These are phyloP conservation scores for Fusarium verrucosum DNA, from an alignment of 2,329 filamentous ascomycete species.

Conservation along the genomic window DNA sequence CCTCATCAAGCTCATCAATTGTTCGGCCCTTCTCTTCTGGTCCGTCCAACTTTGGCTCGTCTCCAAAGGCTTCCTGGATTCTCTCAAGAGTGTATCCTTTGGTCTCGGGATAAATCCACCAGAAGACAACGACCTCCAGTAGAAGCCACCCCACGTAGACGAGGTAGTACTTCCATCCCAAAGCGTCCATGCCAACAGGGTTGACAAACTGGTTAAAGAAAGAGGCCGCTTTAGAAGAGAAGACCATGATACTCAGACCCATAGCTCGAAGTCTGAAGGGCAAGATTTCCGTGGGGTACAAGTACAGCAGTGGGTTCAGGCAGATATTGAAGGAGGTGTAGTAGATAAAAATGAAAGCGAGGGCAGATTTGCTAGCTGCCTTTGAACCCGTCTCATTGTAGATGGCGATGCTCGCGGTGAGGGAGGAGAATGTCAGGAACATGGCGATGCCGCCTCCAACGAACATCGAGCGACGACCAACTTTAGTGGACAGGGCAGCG, in stretches of 20 bases:
- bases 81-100: slow-evolving; percentile 49
- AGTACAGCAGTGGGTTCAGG: slow-evolving; percentile 20
- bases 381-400: slow-evolving; percentile 24
- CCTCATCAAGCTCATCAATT: background rate
- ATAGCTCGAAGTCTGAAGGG: slow-evolving; percentile 27
- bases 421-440: slow-evolving; percentile 21
- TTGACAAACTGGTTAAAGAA: slow-evolving; percentile 35
- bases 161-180: slow-evolving; percentile 36
- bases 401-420: slow-evolving; percentile 22
- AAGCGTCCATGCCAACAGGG: slow-evolving; percentile 41
- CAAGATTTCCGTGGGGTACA: slow-evolving; percentile 26
- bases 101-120: slow-evolving; percentile 57
- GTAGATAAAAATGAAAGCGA: slow-evolving; percentile 34
- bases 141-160: slow-evolving; percentile 40
- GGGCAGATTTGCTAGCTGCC: slow-evolving; percentile 21
- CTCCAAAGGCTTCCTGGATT: slow-evolving; percentile 27
- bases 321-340: slow-evolving; percentile 25
- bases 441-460: slow-evolving; percentile 25
- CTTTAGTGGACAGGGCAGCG: slow-evolving; percentile 14
- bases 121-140: slow-evolving; percentile 42
- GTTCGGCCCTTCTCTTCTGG: slow-evolving; percentile 1
- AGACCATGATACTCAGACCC: slow-evolving; percentile 22
- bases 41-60: slow-evolving; percentile 2
- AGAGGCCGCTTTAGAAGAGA: slow-evolving; percentile 23
- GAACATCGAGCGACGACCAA: slow-evolving; percentile 23